phyloP scores from a whole-genome alignment of 257 asterid genomes.

The Rhazya stricta region DNA sequence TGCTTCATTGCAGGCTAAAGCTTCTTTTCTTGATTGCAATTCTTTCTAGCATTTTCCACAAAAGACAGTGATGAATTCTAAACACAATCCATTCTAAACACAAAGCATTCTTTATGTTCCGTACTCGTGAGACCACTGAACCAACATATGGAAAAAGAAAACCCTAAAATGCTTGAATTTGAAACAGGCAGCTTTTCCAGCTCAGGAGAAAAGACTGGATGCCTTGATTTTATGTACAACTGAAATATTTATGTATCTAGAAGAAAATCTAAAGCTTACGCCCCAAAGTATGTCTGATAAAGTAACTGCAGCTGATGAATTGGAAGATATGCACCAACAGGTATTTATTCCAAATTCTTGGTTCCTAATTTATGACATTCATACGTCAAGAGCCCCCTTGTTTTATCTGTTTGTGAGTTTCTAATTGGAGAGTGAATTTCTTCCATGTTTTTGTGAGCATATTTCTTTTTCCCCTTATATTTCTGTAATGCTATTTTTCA shows the following conservation, averaged over 20 bases:
- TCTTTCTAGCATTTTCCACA: neutral
- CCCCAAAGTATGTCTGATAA: conserved; percentile 91
- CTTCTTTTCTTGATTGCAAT: neutral
- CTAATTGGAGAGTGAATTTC: neutral
- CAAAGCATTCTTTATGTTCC: neutral
- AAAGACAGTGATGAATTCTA: neutral
- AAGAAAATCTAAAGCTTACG: conserved; percentile 83
- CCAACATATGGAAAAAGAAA: neutral
- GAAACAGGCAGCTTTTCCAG: conserved; percentile 79
- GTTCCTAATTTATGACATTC: neutral
- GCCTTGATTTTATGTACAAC: conserved; percentile 71
- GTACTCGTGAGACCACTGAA: neutral
- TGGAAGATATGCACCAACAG: conserved; percentile 93
- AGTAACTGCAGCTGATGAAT: conserved; percentile 82
- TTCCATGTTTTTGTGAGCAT: neutral
- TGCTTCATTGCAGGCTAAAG: neutral
- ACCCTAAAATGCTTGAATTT: conserved; percentile 6
- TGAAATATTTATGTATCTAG: conserved; percentile 71
- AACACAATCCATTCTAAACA: neutral
- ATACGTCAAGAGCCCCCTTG: neutral
- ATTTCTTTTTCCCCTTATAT: neutral
- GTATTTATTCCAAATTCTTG: conserved; percentile 28
- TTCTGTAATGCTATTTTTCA: neutral
- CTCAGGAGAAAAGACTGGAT: conserved; percentile 80
- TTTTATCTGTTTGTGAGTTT: neutral